Base-by-base conservation (phyloP, 768 basidiomycete species). In the Tricholoma flavovirens region DNA sequence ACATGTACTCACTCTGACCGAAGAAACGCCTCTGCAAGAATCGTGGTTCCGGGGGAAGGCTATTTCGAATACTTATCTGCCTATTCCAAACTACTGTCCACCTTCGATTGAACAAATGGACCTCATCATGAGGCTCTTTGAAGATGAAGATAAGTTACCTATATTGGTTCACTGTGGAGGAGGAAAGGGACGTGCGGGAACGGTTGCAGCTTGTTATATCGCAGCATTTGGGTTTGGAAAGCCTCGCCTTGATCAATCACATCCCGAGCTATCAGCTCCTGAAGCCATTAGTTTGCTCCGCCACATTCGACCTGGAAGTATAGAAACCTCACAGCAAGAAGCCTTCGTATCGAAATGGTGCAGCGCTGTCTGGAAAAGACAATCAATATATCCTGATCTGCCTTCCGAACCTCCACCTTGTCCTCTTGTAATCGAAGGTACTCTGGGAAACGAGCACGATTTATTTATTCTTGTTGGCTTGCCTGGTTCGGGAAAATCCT, bases 71-170 rank as follows among this genome's bases (percentile, higher is more conserved):
- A 82, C 82, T 1, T 82, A 77, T 68, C 70, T 84, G 17, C 82
- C 83, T 5, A 67, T 86, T 11, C 71, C 75, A 9, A 83, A 84
- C 64, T 79, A 70, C 55, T 64, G 73, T 33, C 77, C 81, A 4
- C 83, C 83, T 5, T 79, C 79, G 0, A 71, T 83, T 53, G 82
- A 84, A 66, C 82, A 83, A 58, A 79, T 84, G 78, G 83, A 83
- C 62, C 60, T 82, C 49, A 70, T 83, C 58, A 71, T 83, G 60
- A 65, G 72, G 12, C 62, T 83, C 11, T 67, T 82, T 24, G 69
- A 74, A 5, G 77, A 82, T 54, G 66, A 70, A 12, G 61, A 64
- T 32, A 80, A 81, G 11, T 64, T 77, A 1, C 82, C 83, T 0
- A 59, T 83, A 7, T 67, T 85, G 12, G 69, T 85, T 2, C 83